Evolutionary conservation across 805 yeast species (phyloP).

Genomic region (Nakazawaea ishiwadae): DNA sequence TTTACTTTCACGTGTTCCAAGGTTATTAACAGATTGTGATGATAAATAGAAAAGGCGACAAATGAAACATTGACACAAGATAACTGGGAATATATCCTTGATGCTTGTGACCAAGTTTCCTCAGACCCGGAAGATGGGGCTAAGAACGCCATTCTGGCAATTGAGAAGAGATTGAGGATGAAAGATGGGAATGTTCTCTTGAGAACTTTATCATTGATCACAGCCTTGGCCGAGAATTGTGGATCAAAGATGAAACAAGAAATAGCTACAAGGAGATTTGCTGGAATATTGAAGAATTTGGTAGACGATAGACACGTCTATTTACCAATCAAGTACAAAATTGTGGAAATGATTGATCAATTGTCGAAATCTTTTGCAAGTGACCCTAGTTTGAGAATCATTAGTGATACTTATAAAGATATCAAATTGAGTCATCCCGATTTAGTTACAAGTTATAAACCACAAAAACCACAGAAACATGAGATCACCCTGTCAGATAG

Average conservation of each 20-base stretch:
- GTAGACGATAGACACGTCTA: slow-evolving; percentile 56
- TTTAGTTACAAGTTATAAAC: slow-evolving; percentile 25
- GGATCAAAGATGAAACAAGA: slow-evolving; percentile 64
- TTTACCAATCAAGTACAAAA: slow-evolving; percentile 55
- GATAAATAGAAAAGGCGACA: slow-evolving; percentile 45
- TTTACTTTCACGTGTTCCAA: neutral
- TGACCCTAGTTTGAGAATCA: slow-evolving; percentile 74
- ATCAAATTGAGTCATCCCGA: slow-evolving; percentile 39
- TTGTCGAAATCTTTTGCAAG: slow-evolving; percentile 56
- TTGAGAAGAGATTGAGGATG: slow-evolving; percentile 43
- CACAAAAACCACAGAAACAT: slow-evolving; percentile 56
- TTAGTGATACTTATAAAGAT: slow-evolving; percentile 55
- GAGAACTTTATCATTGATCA: slow-evolving; percentile 48
- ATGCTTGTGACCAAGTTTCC: slow-evolving; percentile 62
- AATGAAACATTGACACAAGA: slow-evolving; percentile 58
- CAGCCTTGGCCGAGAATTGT: slow-evolving; percentile 71
- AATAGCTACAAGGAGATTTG: slow-evolving; percentile 54
- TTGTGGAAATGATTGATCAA: slow-evolving; percentile 66
- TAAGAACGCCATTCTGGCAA: slow-evolving; percentile 37
- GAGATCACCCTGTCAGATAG: slow-evolving; percentile 40
- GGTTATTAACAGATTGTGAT: neutral
- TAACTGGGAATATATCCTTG: slow-evolving; percentile 62
- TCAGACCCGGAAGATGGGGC: slow-evolving; percentile 56
- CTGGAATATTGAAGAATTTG: slow-evolving; percentile 41
- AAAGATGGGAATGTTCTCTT: slow-evolving; percentile 64